A percentile compares a stretch with the other conserved stretches of the same genome.
These are phyloP conservation scores for Lodderomyces margitis DNA, from an alignment of 1,139 yeast genomes.

Conservation along the genomic window DNA sequence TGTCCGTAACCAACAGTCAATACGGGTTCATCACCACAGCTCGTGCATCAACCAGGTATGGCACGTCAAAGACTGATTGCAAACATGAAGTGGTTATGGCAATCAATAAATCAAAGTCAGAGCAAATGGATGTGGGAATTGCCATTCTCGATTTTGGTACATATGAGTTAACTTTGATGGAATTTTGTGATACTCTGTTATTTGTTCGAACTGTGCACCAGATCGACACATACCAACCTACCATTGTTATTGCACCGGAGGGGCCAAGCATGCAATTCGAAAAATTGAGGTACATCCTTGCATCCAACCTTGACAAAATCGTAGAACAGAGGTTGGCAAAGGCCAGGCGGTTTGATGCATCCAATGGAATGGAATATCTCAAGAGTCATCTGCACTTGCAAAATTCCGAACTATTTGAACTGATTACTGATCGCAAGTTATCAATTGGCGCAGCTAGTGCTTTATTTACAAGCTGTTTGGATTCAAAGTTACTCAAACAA, in stretches of 20 bases:
- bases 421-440: constrained; percentile 21
- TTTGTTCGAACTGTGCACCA: constrained; percentile 45
- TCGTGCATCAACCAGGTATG: background rate
- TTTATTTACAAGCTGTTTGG: constrained; percentile 21
- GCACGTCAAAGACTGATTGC: background rate
- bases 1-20: constrained; percentile 6
- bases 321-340: constrained; percentile 22
- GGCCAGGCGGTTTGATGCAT: constrained; percentile 21
- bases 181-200: constrained; percentile 42
- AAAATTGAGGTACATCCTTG: constrained; percentile 33
- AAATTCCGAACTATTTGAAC: constrained; percentile 18
- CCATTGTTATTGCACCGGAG: constrained; percentile 33
- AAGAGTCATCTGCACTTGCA: constrained; percentile 7
- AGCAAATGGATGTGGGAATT: constrained; percentile 13
- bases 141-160: constrained; percentile 11
- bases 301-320: constrained; percentile 25
- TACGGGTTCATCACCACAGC: constrained; percentile 10
- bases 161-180: constrained; percentile 26
- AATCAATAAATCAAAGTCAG: constrained; percentile 11
- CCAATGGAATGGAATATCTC: constrained; percentile 10
- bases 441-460: constrained; percentile 37
- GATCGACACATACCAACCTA: constrained; percentile 33
- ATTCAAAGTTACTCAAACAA: constrained; percentile 9
- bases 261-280: constrained; percentile 24
- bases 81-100: constrained; percentile 12